Percentiles rank a stretch among this genome's conserved stretches.
These are phyloP conservation scores for Fonsecaea multimorphosa DNA, from an alignment of 2,329 filamentous ascomycete genomes.

Conservation along the genomic window DNA sequence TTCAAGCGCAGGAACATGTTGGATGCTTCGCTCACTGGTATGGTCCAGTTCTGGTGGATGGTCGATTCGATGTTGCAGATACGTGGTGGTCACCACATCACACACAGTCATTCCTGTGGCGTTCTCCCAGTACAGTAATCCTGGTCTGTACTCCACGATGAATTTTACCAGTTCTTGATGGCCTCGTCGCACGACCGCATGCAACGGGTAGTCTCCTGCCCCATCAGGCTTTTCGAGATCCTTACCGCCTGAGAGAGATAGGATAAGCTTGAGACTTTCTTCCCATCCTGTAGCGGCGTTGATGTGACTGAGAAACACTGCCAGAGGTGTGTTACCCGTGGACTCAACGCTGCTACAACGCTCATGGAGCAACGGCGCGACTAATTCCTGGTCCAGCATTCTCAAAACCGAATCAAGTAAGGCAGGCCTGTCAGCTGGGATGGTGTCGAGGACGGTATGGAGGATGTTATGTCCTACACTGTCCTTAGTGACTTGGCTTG, in stretches of 20 bases:
- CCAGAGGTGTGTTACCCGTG: slow-evolving; percentile 68
- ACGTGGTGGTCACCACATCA: slow-evolving; percentile 68
- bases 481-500: slow-evolving; percentile 71
- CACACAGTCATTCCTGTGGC: slow-evolving; percentile 75
- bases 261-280: slow-evolving; percentile 53
- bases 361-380: slow-evolving; percentile 44
- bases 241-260: slow-evolving; percentile 63
- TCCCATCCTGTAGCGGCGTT: slow-evolving; percentile 37
- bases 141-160: slow-evolving; percentile 64
- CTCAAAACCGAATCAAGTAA: slow-evolving; percentile 66
- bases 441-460: slow-evolving; percentile 59
- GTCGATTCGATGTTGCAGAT: slow-evolving; percentile 40
- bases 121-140: slow-evolving; percentile 73
- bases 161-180: slow-evolving; percentile 61
- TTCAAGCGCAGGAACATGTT: slow-evolving; percentile 17
- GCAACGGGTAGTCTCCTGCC: slow-evolving; percentile 53
- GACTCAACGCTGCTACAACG: slow-evolving; percentile 57
- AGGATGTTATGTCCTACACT: slow-evolving; percentile 69
- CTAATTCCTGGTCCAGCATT: slow-evolving; percentile 61
- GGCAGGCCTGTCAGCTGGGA: slow-evolving; percentile 46
- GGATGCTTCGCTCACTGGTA: slow-evolving; percentile 11
- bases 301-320: slow-evolving; percentile 57
- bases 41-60: slow-evolving; percentile 22
- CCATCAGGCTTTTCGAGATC: slow-evolving; percentile 55
- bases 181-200: slow-evolving; percentile 44